A percentile compares a stretch with the other conserved stretches of the same genome.
phyloP scores from a whole-genome alignment of 2,329 filamentous ascomycete species.

The Daldinia sp. region DNA sequence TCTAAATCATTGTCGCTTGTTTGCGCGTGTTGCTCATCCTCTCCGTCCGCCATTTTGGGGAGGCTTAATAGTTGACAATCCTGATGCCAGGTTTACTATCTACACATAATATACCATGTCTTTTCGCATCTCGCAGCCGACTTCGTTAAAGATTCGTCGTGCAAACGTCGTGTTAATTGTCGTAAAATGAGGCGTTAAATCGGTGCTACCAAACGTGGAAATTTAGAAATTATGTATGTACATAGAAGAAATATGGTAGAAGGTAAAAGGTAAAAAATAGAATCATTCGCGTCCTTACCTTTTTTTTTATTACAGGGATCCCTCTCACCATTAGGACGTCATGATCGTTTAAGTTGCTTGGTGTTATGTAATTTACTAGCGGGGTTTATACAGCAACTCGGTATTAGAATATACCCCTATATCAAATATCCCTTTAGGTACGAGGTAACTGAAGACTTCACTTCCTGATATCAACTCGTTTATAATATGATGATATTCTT shows the following conservation, averaged over 20 bases:
- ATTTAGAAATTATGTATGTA: too few species aligned
- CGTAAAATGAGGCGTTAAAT: neutral
- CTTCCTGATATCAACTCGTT: neutral
- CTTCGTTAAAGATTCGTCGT: neutral
- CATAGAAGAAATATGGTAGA: too few species aligned
- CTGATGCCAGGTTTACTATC: neutral
- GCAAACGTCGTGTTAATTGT: neutral
- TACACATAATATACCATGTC: neutral
- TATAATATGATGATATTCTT: neutral
- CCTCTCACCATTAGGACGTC: neutral
- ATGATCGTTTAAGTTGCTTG: neutral
- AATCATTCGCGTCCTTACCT: neutral
- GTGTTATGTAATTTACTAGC: neutral
- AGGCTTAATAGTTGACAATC: constrained; percentile 40
- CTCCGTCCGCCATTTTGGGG: constrained; percentile 52
- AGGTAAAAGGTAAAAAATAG: too few species aligned
- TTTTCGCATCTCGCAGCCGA: neutral
- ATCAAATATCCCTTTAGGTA: neutral
- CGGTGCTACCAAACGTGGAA: neutral
- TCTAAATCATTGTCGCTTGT: constrained; percentile 39
- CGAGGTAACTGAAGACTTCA: neutral
- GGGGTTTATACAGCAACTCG: neutral
- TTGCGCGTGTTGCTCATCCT: constrained; percentile 55
- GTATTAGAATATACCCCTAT: neutral
- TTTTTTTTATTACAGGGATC: constrained; percentile 2